Percentiles rank a stretch among this genome's conserved stretches.
Conservation (phyloP, 768 basidiomycete genomes). For the Pleurotus tuoliensis region DNA sequence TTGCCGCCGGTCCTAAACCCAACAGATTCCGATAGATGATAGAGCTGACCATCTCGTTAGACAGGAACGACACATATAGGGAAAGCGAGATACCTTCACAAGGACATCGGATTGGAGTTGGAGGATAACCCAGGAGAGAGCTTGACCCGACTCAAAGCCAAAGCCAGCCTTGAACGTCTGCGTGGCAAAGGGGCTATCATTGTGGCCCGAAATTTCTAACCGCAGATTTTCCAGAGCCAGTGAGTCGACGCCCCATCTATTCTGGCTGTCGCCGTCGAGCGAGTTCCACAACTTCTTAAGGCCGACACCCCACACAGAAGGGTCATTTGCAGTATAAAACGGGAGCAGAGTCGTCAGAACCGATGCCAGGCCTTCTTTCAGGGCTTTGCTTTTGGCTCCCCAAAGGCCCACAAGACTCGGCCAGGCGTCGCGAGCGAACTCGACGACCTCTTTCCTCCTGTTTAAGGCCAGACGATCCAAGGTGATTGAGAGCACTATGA, state of each 20-base stretch:
- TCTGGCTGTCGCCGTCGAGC: constrained; percentile 61
- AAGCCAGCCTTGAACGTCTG: constrained; percentile 69
- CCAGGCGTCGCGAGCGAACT: constrained; percentile 64
- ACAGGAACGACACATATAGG: neutral
- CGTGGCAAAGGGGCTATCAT: constrained; percentile 46
- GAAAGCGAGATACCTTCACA: constrained; percentile 45
- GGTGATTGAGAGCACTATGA: constrained; percentile 62
- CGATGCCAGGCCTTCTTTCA: constrained; percentile 80
- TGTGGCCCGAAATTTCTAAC: constrained; percentile 36
- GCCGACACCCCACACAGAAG: constrained; percentile 34
- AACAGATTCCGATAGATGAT: constrained; percentile 56
- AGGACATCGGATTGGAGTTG: constrained; percentile 81
- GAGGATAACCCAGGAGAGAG: constrained; percentile 73
- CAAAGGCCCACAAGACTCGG: constrained; percentile 64
- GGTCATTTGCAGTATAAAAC: constrained; percentile 47
- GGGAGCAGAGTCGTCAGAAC: constrained; percentile 71
- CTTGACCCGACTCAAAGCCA: constrained; percentile 67
- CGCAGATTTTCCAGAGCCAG: constrained; percentile 66
- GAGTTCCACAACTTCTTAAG: constrained; percentile 50
- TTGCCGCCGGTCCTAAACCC: constrained; percentile 40
- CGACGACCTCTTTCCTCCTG: constrained; percentile 49
- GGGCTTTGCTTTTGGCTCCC: constrained; percentile 68
- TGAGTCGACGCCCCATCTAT: constrained; percentile 58
- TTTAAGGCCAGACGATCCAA: constrained; percentile 82
- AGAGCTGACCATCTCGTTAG: constrained; percentile 42